Evolutionary conservation across 2,329 filamentous ascomycete species (phyloP).

Genomic region (Pseudogymnoascus sp.): DNA sequence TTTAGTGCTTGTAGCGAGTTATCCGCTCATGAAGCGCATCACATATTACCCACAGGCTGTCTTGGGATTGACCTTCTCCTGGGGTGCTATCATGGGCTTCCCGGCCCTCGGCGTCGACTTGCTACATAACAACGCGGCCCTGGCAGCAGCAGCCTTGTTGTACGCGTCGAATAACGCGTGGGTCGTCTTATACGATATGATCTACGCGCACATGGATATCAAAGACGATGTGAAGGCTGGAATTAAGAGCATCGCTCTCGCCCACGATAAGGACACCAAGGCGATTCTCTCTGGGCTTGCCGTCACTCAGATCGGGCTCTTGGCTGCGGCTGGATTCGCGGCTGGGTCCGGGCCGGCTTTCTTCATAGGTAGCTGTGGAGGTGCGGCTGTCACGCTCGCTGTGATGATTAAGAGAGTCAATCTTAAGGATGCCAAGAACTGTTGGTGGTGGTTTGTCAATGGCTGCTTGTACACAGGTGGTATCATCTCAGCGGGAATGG

Average conservation of each 20-base stretch:
- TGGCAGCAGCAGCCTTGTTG: slow-evolving; percentile 58
- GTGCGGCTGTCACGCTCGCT: slow-evolving; percentile 51
- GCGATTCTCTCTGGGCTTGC: slow-evolving; percentile 64
- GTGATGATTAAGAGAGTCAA: slow-evolving; percentile 62
- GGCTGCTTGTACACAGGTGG: slow-evolving; percentile 63
- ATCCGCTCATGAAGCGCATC: slow-evolving; percentile 76
- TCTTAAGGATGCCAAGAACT: slow-evolving; percentile 56
- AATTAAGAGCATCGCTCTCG: slow-evolving; percentile 80
- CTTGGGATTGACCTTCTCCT: slow-evolving; percentile 77
- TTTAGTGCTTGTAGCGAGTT: slow-evolving; percentile 62
- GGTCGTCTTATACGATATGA: slow-evolving; percentile 87
- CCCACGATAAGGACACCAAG: slow-evolving; percentile 71
- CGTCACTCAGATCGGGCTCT: slow-evolving; percentile 57
- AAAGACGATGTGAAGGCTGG: slow-evolving; percentile 77
- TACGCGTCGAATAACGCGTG: slow-evolving; percentile 76
- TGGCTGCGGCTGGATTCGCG: slow-evolving; percentile 61
- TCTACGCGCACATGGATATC: slow-evolving; percentile 89
- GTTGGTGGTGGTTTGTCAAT: slow-evolving; percentile 72
- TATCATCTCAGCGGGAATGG: slow-evolving; percentile 50
- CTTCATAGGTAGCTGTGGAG: slow-evolving; percentile 59
- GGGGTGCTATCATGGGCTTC: slow-evolving; percentile 84
- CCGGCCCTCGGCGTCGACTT: slow-evolving; percentile 73
- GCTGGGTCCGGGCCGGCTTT: slow-evolving; percentile 62
- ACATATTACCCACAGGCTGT: slow-evolving; percentile 84
- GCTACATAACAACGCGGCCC: slow-evolving; percentile 52